Base-by-base conservation (phyloP, 2,329 filamentous ascomycete genomes). In the Sarocladiaceae sp. region DNA sequence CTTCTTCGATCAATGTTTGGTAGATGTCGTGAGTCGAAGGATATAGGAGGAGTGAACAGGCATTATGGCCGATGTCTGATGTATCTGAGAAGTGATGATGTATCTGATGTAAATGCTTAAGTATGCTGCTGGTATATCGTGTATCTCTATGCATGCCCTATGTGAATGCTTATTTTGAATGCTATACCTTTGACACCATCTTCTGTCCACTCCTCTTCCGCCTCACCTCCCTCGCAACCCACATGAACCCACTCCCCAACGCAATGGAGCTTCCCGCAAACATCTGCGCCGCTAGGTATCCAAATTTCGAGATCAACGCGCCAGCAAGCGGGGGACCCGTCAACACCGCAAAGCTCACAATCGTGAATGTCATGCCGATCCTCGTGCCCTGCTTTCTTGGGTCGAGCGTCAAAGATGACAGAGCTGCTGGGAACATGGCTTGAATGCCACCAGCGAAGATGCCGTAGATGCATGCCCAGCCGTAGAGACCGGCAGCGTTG, bases 381-480 rank as follows among this genome's bases (percentile, higher is more conserved):
- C 79, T 66, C 2, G 36, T 44, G 20, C 79, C 80, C 17, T 75
- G 68, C 63, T 77, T 79, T 7, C 69, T 61, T 54, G 76, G 64
- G 59, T 83, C 78, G 4, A 68, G 69, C 2, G 77, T 80, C 53
- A 83, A 66, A 37, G 76, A 78, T 48, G 75, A 78, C 37, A 87
- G 60, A 0, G 77, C 52, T 4, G 54, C 46, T 18, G 52, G 53
- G 50, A 55, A 53, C 8, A 57, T 28, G 22, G 50, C 47, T 68
- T 86, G 83, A 36, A 86, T 76, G 0, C 73, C 79, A 2, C 80
- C 82, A 0, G 75, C 79, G 1, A 72, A 72, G 31, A 87, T 66
- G 3, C 86, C 85, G 61, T 84, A 86, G 52, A 83, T 71, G 0
- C 72, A 67, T 0, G 77, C 68, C 72, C 85, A 87, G 2, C 69